A percentile compares a stretch with the other conserved stretches of the same genome.
Evolutionary conservation across 1,139 yeast genomes (phyloP).

Genomic region (Yamadazyma oceani): DNA sequence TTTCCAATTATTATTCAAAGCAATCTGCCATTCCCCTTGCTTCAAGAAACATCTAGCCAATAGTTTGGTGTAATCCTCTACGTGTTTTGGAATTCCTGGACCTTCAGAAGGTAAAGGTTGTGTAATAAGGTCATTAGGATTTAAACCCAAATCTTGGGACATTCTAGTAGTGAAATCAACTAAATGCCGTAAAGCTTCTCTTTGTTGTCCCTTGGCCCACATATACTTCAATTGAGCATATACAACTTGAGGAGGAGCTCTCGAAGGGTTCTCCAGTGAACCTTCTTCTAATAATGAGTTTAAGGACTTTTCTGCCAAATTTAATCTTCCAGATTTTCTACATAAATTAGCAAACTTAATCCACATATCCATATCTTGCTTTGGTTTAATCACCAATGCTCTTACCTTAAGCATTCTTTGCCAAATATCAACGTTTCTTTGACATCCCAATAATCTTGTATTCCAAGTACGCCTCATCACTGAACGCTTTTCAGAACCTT

Average conservation of each 20-base stretch:
- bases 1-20: slow-evolving; percentile 76
- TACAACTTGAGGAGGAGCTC: slow-evolving; percentile 94
- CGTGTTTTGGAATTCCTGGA: slow-evolving; percentile 74
- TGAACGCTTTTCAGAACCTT: slow-evolving; percentile 72
- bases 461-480: slow-evolving; percentile 93
- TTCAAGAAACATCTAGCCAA: slow-evolving; percentile 93
- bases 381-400: slow-evolving; percentile 90
- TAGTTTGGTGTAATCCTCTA: slow-evolving; percentile 80
- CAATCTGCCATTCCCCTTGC: slow-evolving; percentile 98
- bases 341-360: slow-evolving; percentile 96
- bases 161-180: slow-evolving; percentile 88
- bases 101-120: slow-evolving; percentile 81
- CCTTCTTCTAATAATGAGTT: slow-evolving; percentile 71
- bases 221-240: slow-evolving; percentile 94
- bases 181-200: slow-evolving; percentile 81
- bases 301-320: slow-evolving; percentile 88
- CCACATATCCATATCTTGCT: slow-evolving; percentile 98
- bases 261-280: slow-evolving; percentile 58
- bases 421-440: slow-evolving; percentile 97
- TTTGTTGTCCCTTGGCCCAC: slow-evolving; percentile 94
- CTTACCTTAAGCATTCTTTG: slow-evolving; percentile 93
- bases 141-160: slow-evolving; percentile 83
- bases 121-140: slow-evolving; percentile 77
- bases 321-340: slow-evolving; percentile 88
- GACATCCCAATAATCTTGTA: slow-evolving; percentile 87